Base-by-base conservation (phyloP, 169 alveolate species). In the Eimeria sp. region DNA sequence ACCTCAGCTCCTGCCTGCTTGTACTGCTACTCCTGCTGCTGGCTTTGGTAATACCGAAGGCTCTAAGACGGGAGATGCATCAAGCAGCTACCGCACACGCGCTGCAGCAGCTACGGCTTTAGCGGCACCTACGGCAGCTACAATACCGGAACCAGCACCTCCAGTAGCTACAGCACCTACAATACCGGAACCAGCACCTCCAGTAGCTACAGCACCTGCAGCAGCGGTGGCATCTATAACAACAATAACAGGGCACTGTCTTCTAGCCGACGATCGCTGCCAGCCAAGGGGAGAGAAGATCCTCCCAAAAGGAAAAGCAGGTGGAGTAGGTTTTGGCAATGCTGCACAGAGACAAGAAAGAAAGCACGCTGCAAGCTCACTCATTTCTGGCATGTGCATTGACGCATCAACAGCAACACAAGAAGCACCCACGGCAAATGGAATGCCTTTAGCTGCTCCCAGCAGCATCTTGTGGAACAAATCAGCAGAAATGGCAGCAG, bases 401-500 rank as follows among this genome's bases (percentile, higher is more conserved):
- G 54, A 34, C 43, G 57, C 25, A 30, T 18, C 58, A 18, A 16
- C 57, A 73, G 84, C n/a, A 73, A 57, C 84, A 9, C 84, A 45
- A 34, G 57, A 13, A 40, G 58, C 54, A 73, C 58, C 20, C 34
- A 45, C 49, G 30, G 18, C 49, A 73, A 6, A 20, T 7, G 57
- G 70, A n/a, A 13, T 70, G 47, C 72, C 72, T 45, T 9, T 25
- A 75, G 86, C 86, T 75, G 13, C 86, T 40, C 14, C 86, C 9
- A 75, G 43, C 16, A 45, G 49, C 65, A 49, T 49, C 7, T 22
- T 45, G 9, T 73, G 84, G 84, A 73, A 45, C 34, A 57, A 27
- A 83, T 54, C 54, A 30, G 54, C 91, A 54, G 75, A 75, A 57
- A 57, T 76, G 27, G 76, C 20, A 54, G 76, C 91, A 57, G 76